A percentile compares a stretch with the other conserved stretches of the same genome.
These are phyloP conservation scores for Talaromyces trachyspermus DNA, from an alignment of 495 filamentous ascomycete species.

Conservation along the genomic window DNA sequence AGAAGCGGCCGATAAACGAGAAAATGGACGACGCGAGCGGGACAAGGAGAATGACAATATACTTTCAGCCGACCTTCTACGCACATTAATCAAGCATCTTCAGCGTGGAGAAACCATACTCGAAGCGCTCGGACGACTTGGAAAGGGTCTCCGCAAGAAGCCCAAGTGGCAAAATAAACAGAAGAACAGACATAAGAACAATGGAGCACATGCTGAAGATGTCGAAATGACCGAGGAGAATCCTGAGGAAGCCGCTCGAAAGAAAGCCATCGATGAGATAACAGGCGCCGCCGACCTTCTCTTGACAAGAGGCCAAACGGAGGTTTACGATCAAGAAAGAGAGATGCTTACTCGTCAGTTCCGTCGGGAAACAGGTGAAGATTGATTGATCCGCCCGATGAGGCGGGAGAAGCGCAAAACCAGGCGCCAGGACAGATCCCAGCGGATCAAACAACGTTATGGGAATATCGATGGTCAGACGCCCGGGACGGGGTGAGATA, in stretches of 20 bases:
- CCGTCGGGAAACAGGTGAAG: conserved; percentile 77
- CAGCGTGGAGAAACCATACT: conserved; percentile 82
- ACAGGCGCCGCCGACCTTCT: conserved; percentile 85
- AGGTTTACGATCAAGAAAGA: conserved; percentile 86
- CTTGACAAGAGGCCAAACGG: conserved; percentile 67
- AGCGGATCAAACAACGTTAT: conserved; percentile 44
- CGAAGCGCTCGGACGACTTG: conserved; percentile 78
- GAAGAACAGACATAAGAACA: conserved; percentile 49
- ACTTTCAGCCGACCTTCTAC: conserved; percentile 65
- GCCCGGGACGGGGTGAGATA: conserved; percentile 70
- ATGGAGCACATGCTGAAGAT: conserved; percentile 38
- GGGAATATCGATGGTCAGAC: conserved; percentile 91
- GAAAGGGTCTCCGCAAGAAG: conserved; percentile 56
- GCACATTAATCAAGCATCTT: conserved; percentile 59
- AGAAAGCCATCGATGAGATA: conserved; percentile 67
- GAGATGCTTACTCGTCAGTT: conserved; percentile 80
- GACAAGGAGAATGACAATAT: conserved; percentile 65
- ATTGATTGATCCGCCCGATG: conserved; percentile 66
- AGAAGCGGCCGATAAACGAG: conserved; percentile 80
- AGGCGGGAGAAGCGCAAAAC: conserved; percentile 13
- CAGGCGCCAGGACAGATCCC: background rate
- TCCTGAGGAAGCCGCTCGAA: conserved; percentile 60
- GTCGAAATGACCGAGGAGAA: conserved; percentile 72
- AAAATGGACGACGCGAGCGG: conserved; percentile 62
- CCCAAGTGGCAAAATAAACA: conserved; percentile 54